Conservation (phyloP, 192 early-diverging fungal species). For the Phycomyces nitens region DNA sequence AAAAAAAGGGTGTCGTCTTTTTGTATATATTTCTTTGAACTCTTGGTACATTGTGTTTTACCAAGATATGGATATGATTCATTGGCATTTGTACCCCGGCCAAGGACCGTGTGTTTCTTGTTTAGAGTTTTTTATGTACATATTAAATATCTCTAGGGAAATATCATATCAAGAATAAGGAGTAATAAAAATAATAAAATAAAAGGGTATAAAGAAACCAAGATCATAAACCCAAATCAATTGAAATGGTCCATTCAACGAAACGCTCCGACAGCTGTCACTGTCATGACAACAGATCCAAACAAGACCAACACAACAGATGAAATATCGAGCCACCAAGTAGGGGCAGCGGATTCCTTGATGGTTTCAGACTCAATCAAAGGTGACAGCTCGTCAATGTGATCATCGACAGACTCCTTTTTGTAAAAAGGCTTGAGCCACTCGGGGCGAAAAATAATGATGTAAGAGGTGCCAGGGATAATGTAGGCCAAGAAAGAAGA, state of each 20-base stretch:
- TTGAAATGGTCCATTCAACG: background rate
- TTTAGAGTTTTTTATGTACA: too few relatives aligned
- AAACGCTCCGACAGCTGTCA: slow-evolving; percentile 30
- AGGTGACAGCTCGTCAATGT: background rate
- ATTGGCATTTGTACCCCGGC: too few relatives aligned
- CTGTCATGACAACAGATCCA: slow-evolving; percentile 42
- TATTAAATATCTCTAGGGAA: too few relatives aligned
- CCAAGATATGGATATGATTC: too few relatives aligned
- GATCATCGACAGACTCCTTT: background rate
- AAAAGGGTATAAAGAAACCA: too few relatives aligned
- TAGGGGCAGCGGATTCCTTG: background rate
- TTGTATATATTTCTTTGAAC: too few relatives aligned
- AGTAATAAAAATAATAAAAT: too few relatives aligned
- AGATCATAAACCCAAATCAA: too few relatives aligned
- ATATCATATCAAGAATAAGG: too few relatives aligned
- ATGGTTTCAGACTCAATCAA: background rate
- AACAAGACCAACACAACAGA: slow-evolving; percentile 41
- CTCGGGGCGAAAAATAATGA: slow-evolving; percentile 36
- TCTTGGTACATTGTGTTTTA: too few relatives aligned
- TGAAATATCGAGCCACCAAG: slow-evolving; percentile 37
- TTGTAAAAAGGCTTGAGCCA: slow-evolving; percentile 17
- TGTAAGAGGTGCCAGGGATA: slow-evolving; percentile 41
- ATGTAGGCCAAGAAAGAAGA: slow-evolving; percentile 48
- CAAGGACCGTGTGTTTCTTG: too few relatives aligned
- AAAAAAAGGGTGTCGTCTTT: too few relatives aligned